Conservation (phyloP, 2,329 filamentous ascomycete species). For the Paracoccidioides brasiliensis region DNA sequence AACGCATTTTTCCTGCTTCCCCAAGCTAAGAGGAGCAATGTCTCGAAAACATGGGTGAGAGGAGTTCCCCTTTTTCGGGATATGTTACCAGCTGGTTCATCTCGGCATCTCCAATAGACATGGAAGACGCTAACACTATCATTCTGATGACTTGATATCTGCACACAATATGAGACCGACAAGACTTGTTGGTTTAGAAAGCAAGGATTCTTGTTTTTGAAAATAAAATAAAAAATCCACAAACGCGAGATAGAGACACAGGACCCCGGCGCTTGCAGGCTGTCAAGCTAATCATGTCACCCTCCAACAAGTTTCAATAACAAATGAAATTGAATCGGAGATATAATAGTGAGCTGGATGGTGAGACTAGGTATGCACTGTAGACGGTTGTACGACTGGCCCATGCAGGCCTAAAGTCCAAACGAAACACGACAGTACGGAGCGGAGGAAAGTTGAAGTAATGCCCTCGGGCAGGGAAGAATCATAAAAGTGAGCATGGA, state of each 20-base stretch:
- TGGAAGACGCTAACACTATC: no score
- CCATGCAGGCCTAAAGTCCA: background rate
- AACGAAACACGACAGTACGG: background rate
- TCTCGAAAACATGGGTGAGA: no score
- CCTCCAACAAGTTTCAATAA: background rate
- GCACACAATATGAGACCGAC: no score
- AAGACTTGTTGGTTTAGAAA: no score
- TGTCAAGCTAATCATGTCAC: background rate
- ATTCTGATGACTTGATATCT: no score
- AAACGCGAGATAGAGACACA: background rate
- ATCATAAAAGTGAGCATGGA: background rate
- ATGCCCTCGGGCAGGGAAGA: background rate
- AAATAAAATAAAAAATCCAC: no score
- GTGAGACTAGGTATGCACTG: background rate
- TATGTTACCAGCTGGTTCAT: no score
- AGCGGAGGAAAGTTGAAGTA: background rate
- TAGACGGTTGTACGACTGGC: background rate
- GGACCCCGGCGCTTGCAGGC: background rate
- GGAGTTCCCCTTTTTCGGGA: no score
- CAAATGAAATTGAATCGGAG: background rate
- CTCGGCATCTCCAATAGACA: no score
- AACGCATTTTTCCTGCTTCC: no score
- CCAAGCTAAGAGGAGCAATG: no score
- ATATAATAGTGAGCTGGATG: background rate
- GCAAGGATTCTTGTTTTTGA: no score